phyloP scores from a whole-genome alignment of 2,329 filamentous ascomycete species.

The Phyllosticta capitalensis region DNA sequence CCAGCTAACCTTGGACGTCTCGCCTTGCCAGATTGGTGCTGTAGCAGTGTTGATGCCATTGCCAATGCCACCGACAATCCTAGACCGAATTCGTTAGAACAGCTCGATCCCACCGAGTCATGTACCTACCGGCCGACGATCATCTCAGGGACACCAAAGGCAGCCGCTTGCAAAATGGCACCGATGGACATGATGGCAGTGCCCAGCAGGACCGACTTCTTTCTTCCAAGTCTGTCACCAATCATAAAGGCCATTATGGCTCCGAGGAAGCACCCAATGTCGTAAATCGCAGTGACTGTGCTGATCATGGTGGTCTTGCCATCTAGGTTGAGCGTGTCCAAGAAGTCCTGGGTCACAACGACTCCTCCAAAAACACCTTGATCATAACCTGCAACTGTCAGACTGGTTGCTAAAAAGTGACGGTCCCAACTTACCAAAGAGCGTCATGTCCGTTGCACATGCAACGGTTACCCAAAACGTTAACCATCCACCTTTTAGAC shows the following conservation, averaged over 20 bases:
- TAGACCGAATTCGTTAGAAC: conserved; percentile 1
- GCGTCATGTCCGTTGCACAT: conserved; percentile 41
- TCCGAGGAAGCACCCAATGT: conserved; percentile 52
- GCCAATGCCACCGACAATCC: conserved; percentile 39
- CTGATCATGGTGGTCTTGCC: conserved; percentile 31
- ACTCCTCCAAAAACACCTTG: conserved; percentile 49
- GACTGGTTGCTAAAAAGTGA: conserved; percentile 21
- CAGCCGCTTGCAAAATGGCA: conserved; percentile 38
- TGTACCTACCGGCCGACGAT: conserved; percentile 33
- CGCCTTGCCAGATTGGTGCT: conserved; percentile 43
- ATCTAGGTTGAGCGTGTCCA: conserved; percentile 37
- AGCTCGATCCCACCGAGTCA: background rate
- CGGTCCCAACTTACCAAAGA: conserved; percentile 24
- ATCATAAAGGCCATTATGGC: conserved; percentile 40
- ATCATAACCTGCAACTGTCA: conserved; percentile 26
- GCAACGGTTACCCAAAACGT: conserved; percentile 47
- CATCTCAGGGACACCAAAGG: conserved; percentile 39
- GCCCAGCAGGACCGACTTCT: conserved; percentile 39
- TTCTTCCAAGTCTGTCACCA: conserved; percentile 41
- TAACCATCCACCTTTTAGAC: conserved; percentile 45
- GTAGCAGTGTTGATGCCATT: conserved; percentile 44
- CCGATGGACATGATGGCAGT: conserved; percentile 41
- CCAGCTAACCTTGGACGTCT: conserved; percentile 35
- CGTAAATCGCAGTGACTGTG: conserved; percentile 50
- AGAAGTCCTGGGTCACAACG: conserved; percentile 44